These are phyloP conservation scores for Vicia faba DNA, from an alignment of 306 rosid species.

Conservation along the genomic window DNA sequence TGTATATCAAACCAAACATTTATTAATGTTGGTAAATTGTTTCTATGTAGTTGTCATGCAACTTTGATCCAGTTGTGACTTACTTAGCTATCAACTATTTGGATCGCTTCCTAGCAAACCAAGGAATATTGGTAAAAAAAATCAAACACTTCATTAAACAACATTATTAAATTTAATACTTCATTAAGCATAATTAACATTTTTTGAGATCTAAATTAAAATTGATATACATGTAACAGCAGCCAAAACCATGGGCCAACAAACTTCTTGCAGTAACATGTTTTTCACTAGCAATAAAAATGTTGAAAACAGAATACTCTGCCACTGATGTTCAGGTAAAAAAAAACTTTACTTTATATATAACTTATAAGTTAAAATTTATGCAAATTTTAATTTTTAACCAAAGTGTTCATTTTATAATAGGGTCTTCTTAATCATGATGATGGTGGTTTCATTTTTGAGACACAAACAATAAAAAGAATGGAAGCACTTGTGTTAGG, in stretches of 20 bases:
- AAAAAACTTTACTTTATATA: neutral
- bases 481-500: slow-evolving; percentile 84
- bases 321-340: slow-evolving; percentile 65
- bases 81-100: slow-evolving; percentile 86
- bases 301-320: slow-evolving; percentile 66
- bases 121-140: slow-evolving; percentile 59
- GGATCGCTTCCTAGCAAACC: slow-evolving; percentile 81
- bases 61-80: slow-evolving; percentile 60
- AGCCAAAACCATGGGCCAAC: slow-evolving; percentile 81
- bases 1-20: neutral
- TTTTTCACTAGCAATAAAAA: slow-evolving; percentile 81
- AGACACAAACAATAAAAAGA: slow-evolving; percentile 71
- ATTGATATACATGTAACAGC: slow-evolving; percentile 46
- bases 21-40: slow-evolving; percentile 8
- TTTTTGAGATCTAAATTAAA: slow-evolving; percentile 43
- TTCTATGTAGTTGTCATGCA: slow-evolving; percentile 55
- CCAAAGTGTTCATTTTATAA: neutral
- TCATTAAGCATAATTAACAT: neutral
- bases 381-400: neutral
- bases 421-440: slow-evolving; percentile 48
- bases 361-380: neutral
- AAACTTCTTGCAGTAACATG: slow-evolving; percentile 80
- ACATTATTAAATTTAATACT: neutral
- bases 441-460: slow-evolving; percentile 72
- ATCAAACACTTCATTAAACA: neutral